Evolutionary conservation across 208 protist genomes (phyloP).

Genomic region (Trypanosomatidae sp.): DNA sequence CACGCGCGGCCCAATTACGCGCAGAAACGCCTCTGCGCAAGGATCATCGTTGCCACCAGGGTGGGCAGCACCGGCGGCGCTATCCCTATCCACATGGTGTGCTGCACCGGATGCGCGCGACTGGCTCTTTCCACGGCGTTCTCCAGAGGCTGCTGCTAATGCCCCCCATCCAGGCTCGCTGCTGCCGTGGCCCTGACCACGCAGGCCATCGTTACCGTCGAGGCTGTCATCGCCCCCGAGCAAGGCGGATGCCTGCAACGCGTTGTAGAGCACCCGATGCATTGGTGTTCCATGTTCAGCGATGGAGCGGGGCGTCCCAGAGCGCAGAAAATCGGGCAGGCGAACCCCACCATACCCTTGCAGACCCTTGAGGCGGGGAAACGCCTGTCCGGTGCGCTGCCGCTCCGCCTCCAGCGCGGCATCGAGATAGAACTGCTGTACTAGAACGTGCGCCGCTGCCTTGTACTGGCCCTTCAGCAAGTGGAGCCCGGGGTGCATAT

Average conservation of each 20-base stretch:
- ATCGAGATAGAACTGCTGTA: constrained; percentile 89
- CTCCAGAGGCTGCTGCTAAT: neutral
- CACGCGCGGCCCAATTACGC: constrained; percentile 67
- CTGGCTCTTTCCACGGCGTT: neutral
- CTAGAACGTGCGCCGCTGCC: constrained; percentile 80
- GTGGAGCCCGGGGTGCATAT: constrained; percentile 87
- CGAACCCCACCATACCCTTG: constrained; percentile 42
- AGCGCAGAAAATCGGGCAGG: constrained; percentile 46
- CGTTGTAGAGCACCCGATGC: constrained; percentile 76
- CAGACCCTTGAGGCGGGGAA: constrained; percentile 39
- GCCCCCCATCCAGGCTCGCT: neutral
- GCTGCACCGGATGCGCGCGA: neutral
- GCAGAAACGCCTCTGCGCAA: constrained; percentile 81
- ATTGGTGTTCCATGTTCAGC: constrained; percentile 70
- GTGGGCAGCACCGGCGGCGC: neutral
- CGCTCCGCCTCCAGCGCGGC: constrained; percentile 64
- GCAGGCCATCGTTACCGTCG: neutral
- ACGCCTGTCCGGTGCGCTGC: constrained; percentile 44
- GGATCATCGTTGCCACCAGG: constrained; percentile 39
- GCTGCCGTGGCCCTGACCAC: constrained; percentile 1
- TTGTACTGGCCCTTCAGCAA: constrained; percentile 81
- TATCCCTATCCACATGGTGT: neutral
- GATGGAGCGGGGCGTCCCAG: constrained; percentile 43
- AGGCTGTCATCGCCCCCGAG: constrained; percentile 33
- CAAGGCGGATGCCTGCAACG: constrained; percentile 64